Evolutionary conservation across 345 rosid genomes (phyloP).

Genomic region (Isatis tinctoria): DNA sequence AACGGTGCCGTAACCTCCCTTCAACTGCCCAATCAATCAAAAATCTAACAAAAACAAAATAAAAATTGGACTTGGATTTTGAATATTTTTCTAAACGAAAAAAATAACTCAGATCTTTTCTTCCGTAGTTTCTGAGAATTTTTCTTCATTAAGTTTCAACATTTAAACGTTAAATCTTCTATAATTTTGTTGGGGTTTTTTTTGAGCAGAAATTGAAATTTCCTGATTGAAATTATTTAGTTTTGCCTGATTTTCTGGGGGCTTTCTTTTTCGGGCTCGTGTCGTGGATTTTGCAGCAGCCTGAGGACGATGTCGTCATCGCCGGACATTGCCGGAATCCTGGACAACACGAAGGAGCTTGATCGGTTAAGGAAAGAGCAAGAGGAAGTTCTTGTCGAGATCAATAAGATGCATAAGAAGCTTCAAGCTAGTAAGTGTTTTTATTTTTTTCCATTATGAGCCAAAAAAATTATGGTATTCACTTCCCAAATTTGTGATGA

Average conservation of each 20-base stretch:
- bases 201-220: not conserved
- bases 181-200: not conserved
- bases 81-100: not conserved
- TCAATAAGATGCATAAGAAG: slow-evolving; percentile 91
- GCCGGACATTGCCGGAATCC: slow-evolving; percentile 57
- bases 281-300: slow-evolving; percentile 11
- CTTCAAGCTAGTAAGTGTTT: slow-evolving; percentile 65
- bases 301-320: slow-evolving; percentile 47
- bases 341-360: slow-evolving; percentile 75
- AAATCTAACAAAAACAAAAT: not conserved
- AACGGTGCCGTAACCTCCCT: not conserved
- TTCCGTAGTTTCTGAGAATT: slow-evolving; percentile 1
- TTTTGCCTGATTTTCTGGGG: not conserved
- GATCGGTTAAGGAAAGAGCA: slow-evolving; percentile 84
- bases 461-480: not conserved
- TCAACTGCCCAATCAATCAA: slow-evolving; percentile 5
- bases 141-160: not conserved
- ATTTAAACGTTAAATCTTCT: not conserved
- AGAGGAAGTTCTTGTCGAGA: slow-evolving; percentile 61
- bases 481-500: not conserved
- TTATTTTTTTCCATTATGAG: not conserved
- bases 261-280: not conserved
- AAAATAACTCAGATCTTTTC: slow-evolving; percentile 10
- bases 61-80: slow-evolving; percentile 15
- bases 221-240: not conserved